Percentiles rank a stretch among this genome's conserved stretches.
These are phyloP conservation scores for Geranium brycei DNA, from an alignment of 345 rosid genomes.

Conservation along the genomic window DNA sequence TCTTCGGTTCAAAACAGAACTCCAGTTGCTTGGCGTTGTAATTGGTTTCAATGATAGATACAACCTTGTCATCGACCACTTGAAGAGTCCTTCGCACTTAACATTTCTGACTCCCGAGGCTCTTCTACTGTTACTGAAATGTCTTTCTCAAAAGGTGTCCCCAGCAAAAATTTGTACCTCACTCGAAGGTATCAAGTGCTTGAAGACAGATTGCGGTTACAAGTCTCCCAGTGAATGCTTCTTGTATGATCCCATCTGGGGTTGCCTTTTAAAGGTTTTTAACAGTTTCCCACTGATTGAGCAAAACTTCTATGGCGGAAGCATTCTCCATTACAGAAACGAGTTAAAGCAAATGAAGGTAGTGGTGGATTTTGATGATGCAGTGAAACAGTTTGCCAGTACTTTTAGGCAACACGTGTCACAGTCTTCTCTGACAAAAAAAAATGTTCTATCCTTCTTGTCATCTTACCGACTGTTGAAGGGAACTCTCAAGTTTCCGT, in stretches of 20 bases:
- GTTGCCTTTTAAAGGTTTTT: slow-evolving; percentile 40
- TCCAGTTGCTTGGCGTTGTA: slow-evolving; percentile 43
- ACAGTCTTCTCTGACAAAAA: slow-evolving; percentile 19
- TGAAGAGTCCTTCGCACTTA: slow-evolving; percentile 20
- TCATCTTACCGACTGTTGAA: slow-evolving; percentile 32
- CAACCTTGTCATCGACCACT: slow-evolving; percentile 24
- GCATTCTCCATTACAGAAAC: slow-evolving; percentile 11
- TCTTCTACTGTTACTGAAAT: slow-evolving; percentile 26
- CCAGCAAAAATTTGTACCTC: slow-evolving; percentile 10
- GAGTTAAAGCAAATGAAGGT: slow-evolving; percentile 43
- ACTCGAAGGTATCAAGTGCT: slow-evolving; percentile 19
- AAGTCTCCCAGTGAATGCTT: slow-evolving; percentile 40
- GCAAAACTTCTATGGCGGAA: slow-evolving; percentile 25
- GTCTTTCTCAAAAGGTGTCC: slow-evolving; percentile 17
- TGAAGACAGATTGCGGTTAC: slow-evolving; percentile 41
- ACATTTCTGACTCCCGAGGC: slow-evolving; percentile 25
- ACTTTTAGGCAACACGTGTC: slow-evolving; percentile 29
- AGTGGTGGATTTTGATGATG: slow-evolving; percentile 31
- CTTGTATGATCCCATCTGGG: slow-evolving; percentile 42
- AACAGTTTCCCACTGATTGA: slow-evolving; percentile 32
- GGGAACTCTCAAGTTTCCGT: slow-evolving; percentile 14
- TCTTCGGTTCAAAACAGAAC: slow-evolving; percentile 29
- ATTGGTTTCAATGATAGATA: slow-evolving; percentile 20
- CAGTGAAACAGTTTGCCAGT: slow-evolving; percentile 21
- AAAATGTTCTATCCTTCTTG: slow-evolving; percentile 23